phyloP scores from a whole-genome alignment of 1,284 basidiomycete species.

The Cystobasidium sp. region DNA sequence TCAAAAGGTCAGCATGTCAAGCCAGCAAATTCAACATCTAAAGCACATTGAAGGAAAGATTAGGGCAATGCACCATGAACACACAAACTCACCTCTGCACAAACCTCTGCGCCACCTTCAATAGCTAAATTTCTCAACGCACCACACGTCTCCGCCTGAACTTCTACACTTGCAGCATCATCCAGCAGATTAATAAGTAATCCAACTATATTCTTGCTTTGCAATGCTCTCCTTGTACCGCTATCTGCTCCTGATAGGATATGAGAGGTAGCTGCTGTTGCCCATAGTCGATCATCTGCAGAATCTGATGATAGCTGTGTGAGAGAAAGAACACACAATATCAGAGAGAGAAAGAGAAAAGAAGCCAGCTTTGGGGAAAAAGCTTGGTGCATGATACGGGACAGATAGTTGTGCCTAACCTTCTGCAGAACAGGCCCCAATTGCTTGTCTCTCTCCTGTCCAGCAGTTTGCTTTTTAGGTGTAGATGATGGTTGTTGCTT shows the following conservation, averaged over 20 bases:
- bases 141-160: conserved; percentile 81
- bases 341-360: no score
- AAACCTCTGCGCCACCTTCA: conserved; percentile 89
- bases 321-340: not conserved
- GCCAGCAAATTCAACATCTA: no score
- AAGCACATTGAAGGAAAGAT: not conserved
- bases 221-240: conserved; percentile 75
- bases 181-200: conserved; percentile 79
- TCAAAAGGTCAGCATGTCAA: conserved; percentile 24
- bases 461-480: conserved; percentile 18
- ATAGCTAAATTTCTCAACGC: conserved; percentile 84
- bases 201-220: conserved; percentile 87
- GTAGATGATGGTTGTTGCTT: not conserved
- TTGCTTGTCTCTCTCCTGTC: conserved; percentile 25
- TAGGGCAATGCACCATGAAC: not conserved
- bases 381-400: no score
- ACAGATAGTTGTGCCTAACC: not conserved
- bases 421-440: conserved; percentile 24
- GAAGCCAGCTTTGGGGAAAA: no score
- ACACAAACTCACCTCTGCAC: conserved; percentile 61
- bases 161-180: conserved; percentile 77
- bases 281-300: conserved; percentile 39
- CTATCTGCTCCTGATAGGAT: conserved; percentile 37
- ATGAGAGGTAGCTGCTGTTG: conserved; percentile 40
- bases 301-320: conserved; percentile 25